Base-by-base conservation (phyloP, 2,329 filamentous ascomycete genomes). In the Pseudomassariella vexata region DNA sequence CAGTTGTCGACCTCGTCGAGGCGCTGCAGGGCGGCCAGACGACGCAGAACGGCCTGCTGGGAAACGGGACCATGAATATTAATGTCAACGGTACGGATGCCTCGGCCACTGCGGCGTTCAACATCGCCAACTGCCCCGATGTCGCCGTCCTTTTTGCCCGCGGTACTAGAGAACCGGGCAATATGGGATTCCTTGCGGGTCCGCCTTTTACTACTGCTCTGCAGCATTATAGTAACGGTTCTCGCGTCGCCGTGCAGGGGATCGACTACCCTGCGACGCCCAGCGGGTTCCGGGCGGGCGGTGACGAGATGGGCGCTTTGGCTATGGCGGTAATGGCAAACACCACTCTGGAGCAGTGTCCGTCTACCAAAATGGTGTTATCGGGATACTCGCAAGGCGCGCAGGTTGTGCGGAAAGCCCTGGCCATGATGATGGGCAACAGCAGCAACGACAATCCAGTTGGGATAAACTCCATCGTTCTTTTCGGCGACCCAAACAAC, bases 301-400 rank as follows among this genome's bases (percentile, higher is more conserved):
- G 50, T 3, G 46, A 47, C 26, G n/a, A 40, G 7, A 24, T 24
- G 2, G 49, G 46, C 2, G 36, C 30, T n/a, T 14, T 18, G 11
- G 14, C 17, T 7, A 46, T 48, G 16, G 12, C 16, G 10, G 27
- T 14, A 6, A 17, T 29, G 19, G 24, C 23, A 38, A 10, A 42
- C 19, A 9, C 54, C 52, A 19, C 56, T 50, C 34, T 35, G 31
- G 22, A 45, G 9, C 35, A 48, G 6, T 67, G 64, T 35, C 61
- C 63, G 0, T 42, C 47, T 21, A 65, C 62, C 2, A 53, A 59
- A 22, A 42, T 67, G 21, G 60, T 65, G 5, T 50, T 67, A 45
- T 49, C 58, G 8, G 64, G 63, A 6, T 67, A 52, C 28, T 48
- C 47, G 8, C 51, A 55, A 31, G 52, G 52, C 18, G 48, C 41